Evolutionary conservation across 1,284 basidiomycete species (phyloP), one percentile per base, ranked within the genome.

Genomic region (Ceratobasidium sp.): DNA sequence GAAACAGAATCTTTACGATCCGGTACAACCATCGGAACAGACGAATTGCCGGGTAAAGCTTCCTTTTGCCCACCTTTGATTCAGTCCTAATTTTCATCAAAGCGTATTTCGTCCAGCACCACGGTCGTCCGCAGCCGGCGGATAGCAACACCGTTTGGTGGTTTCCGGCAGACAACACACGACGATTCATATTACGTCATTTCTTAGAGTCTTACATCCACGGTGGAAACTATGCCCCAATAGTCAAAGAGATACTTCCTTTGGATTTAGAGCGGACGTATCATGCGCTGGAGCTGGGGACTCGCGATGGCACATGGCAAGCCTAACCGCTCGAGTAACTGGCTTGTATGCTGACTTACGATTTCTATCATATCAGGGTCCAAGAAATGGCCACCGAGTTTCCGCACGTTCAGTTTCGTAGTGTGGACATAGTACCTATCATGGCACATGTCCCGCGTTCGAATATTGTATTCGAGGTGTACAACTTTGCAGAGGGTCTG

Each of bases 331-430:
- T 61, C 21, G 40, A 18, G 9, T 46, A 21, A 28, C 11, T 3
- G 1, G 1, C 44, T 28, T 8, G 12, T 23, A 28, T 21, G 23
- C 23, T 18, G 21, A 40, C n/a, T n/a, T n/a, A 28, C 11, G 7
- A 36, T n/a, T 3, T 25, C 8, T 30, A 11, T 18, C 12, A 12
- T 7, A 5, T 21, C 30, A 64, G 62, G 62, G 48, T 46, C 6
- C 62, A 64, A 21, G 62, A 64, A 46, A 64, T 64, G 62, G 62
- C 62, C 5, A 23, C 62, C 28, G 62, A 64, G 33, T 64, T 64
- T 33, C 46, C 62, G 1, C 46, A 64, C 21, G 44, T 48, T 12
- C n/a, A 51, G 0, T 49, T 64, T 23, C 44, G 44, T 23, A 64
- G 62, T 23, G 2, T 64, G 44, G 62, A 64, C 28, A n/a, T 64